These are phyloP conservation scores for Rhizopus microsporus DNA, from an alignment of 371 early-diverging fungal genomes.

Conservation along the genomic window DNA sequence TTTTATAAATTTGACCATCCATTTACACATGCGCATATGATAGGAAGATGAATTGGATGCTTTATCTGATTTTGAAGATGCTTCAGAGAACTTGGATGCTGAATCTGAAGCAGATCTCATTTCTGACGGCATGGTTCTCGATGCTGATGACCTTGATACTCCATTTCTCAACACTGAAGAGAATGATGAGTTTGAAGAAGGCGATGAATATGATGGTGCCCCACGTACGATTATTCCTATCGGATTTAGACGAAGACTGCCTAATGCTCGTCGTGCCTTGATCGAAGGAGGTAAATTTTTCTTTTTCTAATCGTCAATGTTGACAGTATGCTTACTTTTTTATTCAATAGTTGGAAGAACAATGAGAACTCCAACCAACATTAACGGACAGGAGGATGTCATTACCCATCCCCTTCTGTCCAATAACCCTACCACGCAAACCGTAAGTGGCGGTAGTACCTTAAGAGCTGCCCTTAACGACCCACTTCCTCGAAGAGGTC, in stretches of 20 bases:
- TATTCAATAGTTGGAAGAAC: conserved; percentile 27
- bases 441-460: conserved; percentile 4
- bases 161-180: conserved; percentile 56
- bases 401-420: conserved; percentile 74
- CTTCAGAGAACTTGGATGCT: conserved; percentile 51
- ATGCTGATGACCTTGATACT: conserved; percentile 58
- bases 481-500: conserved; percentile 17
- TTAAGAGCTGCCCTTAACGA: conserved; percentile 19
- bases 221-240: conserved; percentile 35
- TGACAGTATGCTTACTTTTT: neutral
- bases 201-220: conserved; percentile 42
- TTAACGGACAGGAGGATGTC: conserved; percentile 51
- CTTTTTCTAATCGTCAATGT: neutral
- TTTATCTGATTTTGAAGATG: conserved; percentile 54
- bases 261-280: conserved; percentile 26
- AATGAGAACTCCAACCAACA: conserved; percentile 23
- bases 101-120: conserved; percentile 45
- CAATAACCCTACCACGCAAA: conserved; percentile 30
- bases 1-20: neutral
- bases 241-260: conserved; percentile 29
- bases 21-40: neutral
- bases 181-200: conserved; percentile 34
- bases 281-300: conserved; percentile 26
- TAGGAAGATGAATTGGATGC: conserved; percentile 49
- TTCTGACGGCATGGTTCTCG: conserved; percentile 48